phyloP scores from a whole-genome alignment of 1,139 yeast genomes.

The Geotrichum fermentans region DNA sequence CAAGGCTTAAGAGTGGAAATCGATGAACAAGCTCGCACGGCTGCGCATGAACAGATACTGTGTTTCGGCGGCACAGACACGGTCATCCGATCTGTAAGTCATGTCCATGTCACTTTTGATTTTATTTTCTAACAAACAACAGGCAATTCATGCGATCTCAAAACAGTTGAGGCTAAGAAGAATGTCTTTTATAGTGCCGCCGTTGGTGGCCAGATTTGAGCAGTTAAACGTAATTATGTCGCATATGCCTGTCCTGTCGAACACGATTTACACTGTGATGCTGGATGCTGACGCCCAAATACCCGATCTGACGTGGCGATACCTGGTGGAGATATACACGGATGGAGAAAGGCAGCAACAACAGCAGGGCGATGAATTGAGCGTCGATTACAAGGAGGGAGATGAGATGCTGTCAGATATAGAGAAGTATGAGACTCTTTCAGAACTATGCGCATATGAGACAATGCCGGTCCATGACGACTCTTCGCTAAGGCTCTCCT shows the following conservation, averaged over 20 bases:
- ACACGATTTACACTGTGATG: neutral
- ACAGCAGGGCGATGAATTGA: neutral
- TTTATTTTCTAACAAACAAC: too few relatives aligned
- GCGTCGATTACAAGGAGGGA: too few relatives aligned
- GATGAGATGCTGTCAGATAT: too few relatives aligned
- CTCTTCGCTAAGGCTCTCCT: too few relatives aligned
- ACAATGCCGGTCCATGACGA: too few relatives aligned
- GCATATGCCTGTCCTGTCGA: neutral
- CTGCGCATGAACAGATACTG: too few relatives aligned
- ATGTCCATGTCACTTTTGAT: too few relatives aligned
- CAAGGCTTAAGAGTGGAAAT: too few relatives aligned
- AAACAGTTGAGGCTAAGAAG: neutral
- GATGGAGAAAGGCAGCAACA: neutral
- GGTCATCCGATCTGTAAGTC: too few relatives aligned
- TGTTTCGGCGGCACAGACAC: too few relatives aligned
- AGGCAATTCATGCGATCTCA: neutral
- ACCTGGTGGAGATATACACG: neutral
- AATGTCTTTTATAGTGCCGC: neutral
- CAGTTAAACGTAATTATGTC: neutral
- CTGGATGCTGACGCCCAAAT: neutral
- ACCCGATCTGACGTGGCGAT: neutral
- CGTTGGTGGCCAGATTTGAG: neutral
- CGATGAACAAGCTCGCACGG: too few relatives aligned
- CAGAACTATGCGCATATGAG: neutral
- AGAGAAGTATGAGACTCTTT: too few relatives aligned